Percentiles rank a stretch among this genome's conserved stretches.
Conservation (phyloP, 495 filamentous ascomycete genomes). For the Aspergillus asperescens region DNA sequence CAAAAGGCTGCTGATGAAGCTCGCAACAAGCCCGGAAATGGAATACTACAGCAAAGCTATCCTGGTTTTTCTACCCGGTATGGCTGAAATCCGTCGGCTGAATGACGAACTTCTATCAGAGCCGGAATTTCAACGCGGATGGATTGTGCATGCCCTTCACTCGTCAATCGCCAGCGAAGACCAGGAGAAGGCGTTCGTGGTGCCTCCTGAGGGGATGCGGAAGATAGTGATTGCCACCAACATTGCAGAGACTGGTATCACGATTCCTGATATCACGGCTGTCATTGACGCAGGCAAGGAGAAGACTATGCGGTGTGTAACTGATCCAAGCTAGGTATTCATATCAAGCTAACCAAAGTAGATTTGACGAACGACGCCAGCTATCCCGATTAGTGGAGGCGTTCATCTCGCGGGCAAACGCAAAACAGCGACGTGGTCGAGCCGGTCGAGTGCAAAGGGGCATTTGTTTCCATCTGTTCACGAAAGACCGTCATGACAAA, state of each 20-base stretch:
- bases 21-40: constrained; percentile 63
- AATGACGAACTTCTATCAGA: constrained; percentile 76
- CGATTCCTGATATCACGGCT: constrained; percentile 92
- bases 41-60: constrained; percentile 78
- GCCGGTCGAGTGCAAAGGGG: constrained; percentile 95
- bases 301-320: constrained; percentile 71
- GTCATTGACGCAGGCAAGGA: constrained; percentile 94
- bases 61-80: constrained; percentile 88
- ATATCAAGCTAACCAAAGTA: constrained; percentile 18
- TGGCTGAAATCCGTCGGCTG: constrained; percentile 83
- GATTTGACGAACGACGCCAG: constrained; percentile 86
- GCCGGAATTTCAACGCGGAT: constrained; percentile 59
- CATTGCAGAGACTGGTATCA: constrained; percentile 93
- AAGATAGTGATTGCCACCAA: constrained; percentile 96
- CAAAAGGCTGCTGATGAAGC: constrained; percentile 61
- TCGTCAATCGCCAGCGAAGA: constrained; percentile 95
- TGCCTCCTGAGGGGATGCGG: constrained; percentile 72
- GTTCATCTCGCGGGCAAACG: constrained; percentile 90
- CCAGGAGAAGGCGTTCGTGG: constrained; percentile 82
- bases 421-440: constrained; percentile 87
- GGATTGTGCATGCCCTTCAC: constrained; percentile 83
- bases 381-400: constrained; percentile 84
- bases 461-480: constrained; percentile 92
- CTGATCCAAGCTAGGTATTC: neutral
- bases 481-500: constrained; percentile 74